Evolutionary conservation across 2,329 filamentous ascomycete genomes (phyloP).

Genomic region (Domatiomyces catenatus): DNA sequence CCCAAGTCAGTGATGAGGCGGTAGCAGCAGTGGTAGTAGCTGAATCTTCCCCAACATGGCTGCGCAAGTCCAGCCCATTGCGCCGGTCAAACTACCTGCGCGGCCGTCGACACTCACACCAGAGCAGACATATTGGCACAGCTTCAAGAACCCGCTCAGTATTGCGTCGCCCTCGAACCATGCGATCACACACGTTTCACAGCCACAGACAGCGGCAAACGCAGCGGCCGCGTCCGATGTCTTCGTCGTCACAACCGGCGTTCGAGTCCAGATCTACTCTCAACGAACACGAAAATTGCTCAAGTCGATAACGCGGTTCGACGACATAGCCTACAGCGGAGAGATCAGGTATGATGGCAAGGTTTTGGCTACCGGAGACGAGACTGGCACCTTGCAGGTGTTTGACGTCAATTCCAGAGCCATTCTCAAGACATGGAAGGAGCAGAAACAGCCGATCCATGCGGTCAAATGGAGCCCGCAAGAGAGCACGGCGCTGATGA

Average conservation of each 20-base stretch:
- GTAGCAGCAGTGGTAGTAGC: neutral
- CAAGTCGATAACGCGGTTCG: slow-evolving; percentile 88
- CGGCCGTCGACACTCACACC: slow-evolving; percentile 71
- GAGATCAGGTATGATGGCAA: slow-evolving; percentile 79
- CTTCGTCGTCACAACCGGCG: slow-evolving; percentile 90
- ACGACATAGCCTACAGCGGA: slow-evolving; percentile 76
- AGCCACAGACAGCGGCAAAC: slow-evolving; percentile 37
- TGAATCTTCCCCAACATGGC: slow-evolving; percentile 45
- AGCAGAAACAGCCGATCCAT: slow-evolving; percentile 91
- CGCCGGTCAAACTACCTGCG: slow-evolving; percentile 66
- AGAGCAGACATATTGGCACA: slow-evolving; percentile 92
- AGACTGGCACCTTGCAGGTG: slow-evolving; percentile 81
- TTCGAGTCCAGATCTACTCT: slow-evolving; percentile 84
- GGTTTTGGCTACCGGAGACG: slow-evolving; percentile 80
- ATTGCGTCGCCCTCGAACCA: slow-evolving; percentile 82
- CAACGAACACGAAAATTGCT: slow-evolving; percentile 78
- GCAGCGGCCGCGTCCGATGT: slow-evolving; percentile 39
- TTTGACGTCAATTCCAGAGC: slow-evolving; percentile 83
- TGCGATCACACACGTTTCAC: slow-evolving; percentile 79
- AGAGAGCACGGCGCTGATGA: slow-evolving; percentile 76
- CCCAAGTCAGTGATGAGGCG: neutral
- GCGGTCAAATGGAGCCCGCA: slow-evolving; percentile 78
- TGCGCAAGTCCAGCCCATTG: slow-evolving; percentile 65
- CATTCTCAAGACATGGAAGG: slow-evolving; percentile 87
- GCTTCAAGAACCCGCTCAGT: slow-evolving; percentile 81